These are phyloP conservation scores for Parachaetomium inaequale DNA, from an alignment of 495 filamentous ascomycete genomes.

Conservation along the genomic window DNA sequence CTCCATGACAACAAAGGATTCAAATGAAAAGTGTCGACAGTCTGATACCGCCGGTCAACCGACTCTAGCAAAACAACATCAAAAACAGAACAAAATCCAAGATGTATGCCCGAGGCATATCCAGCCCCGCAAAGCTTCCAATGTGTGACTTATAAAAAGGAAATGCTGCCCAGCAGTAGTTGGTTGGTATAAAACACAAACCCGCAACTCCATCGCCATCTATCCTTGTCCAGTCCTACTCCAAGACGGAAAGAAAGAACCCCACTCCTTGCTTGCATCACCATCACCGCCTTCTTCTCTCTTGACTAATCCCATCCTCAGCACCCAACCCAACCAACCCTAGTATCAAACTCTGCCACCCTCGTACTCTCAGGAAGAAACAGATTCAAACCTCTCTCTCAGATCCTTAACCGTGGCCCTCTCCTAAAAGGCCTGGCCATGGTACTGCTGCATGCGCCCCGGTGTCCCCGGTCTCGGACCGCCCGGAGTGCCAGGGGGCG, in stretches of 20 bases:
- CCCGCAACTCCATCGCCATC: conserved; percentile 1
- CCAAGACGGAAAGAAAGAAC: neutral
- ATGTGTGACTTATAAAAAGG: neutral
- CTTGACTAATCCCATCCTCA: neutral
- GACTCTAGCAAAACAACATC: neutral
- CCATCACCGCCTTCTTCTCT: neutral
- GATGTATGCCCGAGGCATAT: conserved; percentile 10
- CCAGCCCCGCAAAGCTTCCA: conserved; percentile 14
- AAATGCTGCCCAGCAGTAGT: neutral
- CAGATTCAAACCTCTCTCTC: conserved; percentile 20
- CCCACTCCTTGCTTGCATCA: neutral
- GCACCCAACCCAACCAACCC: neutral
- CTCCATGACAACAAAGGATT: neutral
- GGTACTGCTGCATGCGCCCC: conserved; percentile 28
- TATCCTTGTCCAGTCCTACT: conserved; percentile 1
- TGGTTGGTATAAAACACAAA: neutral
- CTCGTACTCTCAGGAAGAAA: neutral
- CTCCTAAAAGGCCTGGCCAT: conserved; percentile 42
- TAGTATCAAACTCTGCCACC: neutral
- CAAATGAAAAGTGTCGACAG: neutral
- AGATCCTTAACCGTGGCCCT: conserved; percentile 21
- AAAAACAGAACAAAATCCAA: conserved; percentile 1
- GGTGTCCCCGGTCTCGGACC: conserved; percentile 23
- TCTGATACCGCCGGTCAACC: neutral
- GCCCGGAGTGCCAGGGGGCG: conserved; percentile 15